A percentile compares a stretch with the other conserved stretches of the same genome.
phyloP scores from a whole-genome alignment of 768 basidiomycete genomes.

The Amanita phalloides region DNA sequence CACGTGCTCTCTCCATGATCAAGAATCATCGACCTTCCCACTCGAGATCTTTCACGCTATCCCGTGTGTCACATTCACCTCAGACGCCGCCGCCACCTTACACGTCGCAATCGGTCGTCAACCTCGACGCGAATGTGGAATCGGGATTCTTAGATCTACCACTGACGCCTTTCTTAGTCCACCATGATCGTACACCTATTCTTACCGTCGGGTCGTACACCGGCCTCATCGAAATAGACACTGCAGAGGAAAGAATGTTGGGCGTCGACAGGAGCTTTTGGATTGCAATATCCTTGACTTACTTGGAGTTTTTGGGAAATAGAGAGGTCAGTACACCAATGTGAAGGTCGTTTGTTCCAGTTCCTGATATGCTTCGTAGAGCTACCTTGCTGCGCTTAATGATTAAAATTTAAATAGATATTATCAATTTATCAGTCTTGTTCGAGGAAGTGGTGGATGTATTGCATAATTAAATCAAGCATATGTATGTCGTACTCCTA shows the following conservation, averaged over 20 bases:
- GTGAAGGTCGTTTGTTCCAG: background rate
- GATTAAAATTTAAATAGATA: background rate
- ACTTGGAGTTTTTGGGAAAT: constrained; percentile 68
- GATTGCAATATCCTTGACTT: constrained; percentile 64
- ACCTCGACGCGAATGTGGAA: constrained; percentile 5
- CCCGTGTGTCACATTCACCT: constrained; percentile 20
- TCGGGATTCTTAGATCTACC: constrained; percentile 9
- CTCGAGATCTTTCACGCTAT: constrained; percentile 53
- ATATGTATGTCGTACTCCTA: too few species aligned
- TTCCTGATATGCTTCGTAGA: constrained; percentile 21
- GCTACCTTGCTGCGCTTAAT: constrained; percentile 38
- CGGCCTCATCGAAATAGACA: constrained; percentile 56
- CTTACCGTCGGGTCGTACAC: constrained; percentile 45
- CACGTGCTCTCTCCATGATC: constrained; percentile 38
- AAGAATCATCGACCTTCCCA: constrained; percentile 42
- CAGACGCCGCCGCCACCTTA: constrained; percentile 28
- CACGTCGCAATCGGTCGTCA: constrained; percentile 11
- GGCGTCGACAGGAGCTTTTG: constrained; percentile 75
- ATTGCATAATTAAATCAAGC: too few species aligned
- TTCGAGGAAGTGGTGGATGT: background rate
- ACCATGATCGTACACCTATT: constrained; percentile 59
- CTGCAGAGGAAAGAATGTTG: constrained; percentile 38
- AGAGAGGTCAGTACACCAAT: constrained; percentile 46
- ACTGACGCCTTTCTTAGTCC: constrained; percentile 20
- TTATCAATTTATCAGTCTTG: background rate